Conservation (phyloP, 2,329 filamentous ascomycete genomes). For the Geosmithia morbida region DNA sequence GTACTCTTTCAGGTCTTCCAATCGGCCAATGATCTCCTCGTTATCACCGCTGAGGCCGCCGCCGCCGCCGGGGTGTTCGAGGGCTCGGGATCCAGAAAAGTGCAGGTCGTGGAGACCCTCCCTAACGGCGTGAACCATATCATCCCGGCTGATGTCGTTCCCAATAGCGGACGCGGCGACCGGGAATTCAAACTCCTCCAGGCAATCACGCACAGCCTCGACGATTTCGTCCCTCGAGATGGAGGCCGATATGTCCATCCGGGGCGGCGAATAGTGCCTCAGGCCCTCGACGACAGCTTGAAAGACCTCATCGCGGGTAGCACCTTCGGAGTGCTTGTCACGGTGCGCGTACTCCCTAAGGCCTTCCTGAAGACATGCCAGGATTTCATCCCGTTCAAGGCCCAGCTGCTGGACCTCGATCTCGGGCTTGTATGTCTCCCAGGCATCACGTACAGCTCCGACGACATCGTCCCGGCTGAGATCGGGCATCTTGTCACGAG, state of each 20-base stretch:
- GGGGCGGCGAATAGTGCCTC: constrained; percentile 64
- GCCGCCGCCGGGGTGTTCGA: constrained; percentile 28
- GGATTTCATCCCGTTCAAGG: constrained; percentile 77
- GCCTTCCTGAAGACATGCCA: constrained; percentile 76
- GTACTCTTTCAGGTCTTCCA: constrained; percentile 51
- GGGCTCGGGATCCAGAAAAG: constrained; percentile 4
- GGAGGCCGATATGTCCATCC: constrained; percentile 51
- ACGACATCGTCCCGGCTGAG: constrained; percentile 73
- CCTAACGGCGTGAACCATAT: constrained; percentile 49
- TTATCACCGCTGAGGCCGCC: constrained; percentile 27
- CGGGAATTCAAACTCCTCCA: constrained; percentile 73
- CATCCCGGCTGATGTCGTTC: constrained; percentile 41
- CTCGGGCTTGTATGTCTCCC: constrained; percentile 89
- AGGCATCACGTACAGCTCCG: constrained; percentile 74
- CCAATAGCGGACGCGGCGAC: constrained; percentile 40
- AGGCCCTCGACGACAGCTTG: constrained; percentile 75
- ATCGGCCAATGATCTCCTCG: constrained; percentile 36
- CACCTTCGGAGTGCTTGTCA: constrained; percentile 37
- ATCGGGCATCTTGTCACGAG: constrained; percentile 19
- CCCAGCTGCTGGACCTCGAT: constrained; percentile 84
- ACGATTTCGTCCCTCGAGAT: constrained; percentile 75
- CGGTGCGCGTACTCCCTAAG: constrained; percentile 57
- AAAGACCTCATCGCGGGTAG: constrained; percentile 74
- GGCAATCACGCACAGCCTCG: constrained; percentile 67
- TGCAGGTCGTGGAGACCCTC: constrained; percentile 33